Evolutionary conservation across 2,329 filamentous ascomycete species (phyloP), one percentile per base, ranked within the genome.

Genomic region (Dactylellina sp.): DNA sequence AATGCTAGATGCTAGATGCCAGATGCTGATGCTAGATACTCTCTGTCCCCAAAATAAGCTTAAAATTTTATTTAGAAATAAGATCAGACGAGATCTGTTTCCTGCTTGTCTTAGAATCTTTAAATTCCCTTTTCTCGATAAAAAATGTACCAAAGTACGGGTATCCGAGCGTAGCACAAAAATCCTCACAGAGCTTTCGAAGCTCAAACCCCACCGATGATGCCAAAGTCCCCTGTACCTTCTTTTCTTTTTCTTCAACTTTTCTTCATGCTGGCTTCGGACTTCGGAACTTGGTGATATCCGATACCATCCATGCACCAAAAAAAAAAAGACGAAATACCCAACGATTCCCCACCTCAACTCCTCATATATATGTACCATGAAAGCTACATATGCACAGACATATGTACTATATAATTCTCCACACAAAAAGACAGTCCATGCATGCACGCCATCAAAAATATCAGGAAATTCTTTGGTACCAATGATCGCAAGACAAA

Each of bases 281-380:
- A 53, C 35, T 60, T 60, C 63, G 63, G 63, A 68, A 68, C 63
- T 68, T 68, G 44, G 20, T 53, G 32, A 28, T 50, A 68, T 68
- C 63, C 63, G 63, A 59, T 7, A n/a, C 18, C 37, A 18, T 24
- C 7, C 24, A 22, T 9, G 37, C 24, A 2, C 7, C 16, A 5
- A 24, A 42, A 52, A 40, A 42, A 62, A 52, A 35, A 40, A 25
- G n/a, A 12, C 44, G 46, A 62, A 52, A 52, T 52, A 61, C 57
- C 57, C 24, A 18, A 5, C 9, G 14, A 46, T 2, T 4, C 14
- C 55, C 55, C 39, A 22, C 46, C 55, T 12, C 22, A 32, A 32
- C 5, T 32, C 9, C 28, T 32, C 12, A 42, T n/a, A n/a, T n/a
- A n/a, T n/a, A n/a, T n/a, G n/a, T n/a, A n/a, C n/a, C n/a, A n/a